Percentiles rank a stretch among this genome's conserved stretches.
Evolutionary conservation across 305 asterid genomes (phyloP).

Genomic region (Andrographis paniculata): DNA sequence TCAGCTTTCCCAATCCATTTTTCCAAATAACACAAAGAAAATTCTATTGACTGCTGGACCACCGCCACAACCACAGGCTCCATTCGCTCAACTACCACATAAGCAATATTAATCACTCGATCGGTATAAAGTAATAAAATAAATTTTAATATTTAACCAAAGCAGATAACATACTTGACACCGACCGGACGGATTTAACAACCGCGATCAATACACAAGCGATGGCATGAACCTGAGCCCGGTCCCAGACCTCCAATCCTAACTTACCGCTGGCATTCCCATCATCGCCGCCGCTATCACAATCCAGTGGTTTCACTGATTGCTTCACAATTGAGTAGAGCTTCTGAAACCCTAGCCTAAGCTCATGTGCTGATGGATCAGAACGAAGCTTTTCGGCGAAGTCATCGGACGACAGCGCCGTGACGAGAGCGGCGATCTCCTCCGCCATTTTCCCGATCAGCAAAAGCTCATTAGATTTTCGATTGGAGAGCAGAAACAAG

Average conservation of each 20-base stretch:
- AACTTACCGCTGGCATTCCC: conserved; percentile 31
- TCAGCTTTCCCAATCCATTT: conserved; percentile 55
- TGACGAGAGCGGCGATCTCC: conserved; percentile 84
- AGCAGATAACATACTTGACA: conserved; percentile 38
- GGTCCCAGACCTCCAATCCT: conserved; percentile 82
- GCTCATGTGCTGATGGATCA: conserved; percentile 47
- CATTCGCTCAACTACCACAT: conserved; percentile 65
- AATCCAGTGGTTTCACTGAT: conserved; percentile 45
- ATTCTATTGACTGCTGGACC: conserved; percentile 69
- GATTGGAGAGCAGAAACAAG: conserved; percentile 33
- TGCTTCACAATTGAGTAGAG: conserved; percentile 59
- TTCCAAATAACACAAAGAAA: conserved; percentile 76
- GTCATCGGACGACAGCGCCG: conserved; percentile 62
- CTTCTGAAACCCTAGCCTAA: conserved; percentile 55
- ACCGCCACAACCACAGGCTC: conserved; percentile 78
- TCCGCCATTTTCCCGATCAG: conserved; percentile 72
- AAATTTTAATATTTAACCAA: too few species aligned
- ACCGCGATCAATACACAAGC: conserved; percentile 58
- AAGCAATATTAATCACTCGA: conserved; percentile 14
- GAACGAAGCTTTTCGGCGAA: conserved; percentile 55
- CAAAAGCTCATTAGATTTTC: conserved; percentile 35
- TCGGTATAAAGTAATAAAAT: conserved; percentile 5
- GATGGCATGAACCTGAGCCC: conserved; percentile 62
- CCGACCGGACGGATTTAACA: conserved; percentile 58
- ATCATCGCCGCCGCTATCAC: conserved; percentile 19